phyloP scores from a whole-genome alignment of 2,329 filamentous ascomycete species.

The Zalaria obscura region DNA sequence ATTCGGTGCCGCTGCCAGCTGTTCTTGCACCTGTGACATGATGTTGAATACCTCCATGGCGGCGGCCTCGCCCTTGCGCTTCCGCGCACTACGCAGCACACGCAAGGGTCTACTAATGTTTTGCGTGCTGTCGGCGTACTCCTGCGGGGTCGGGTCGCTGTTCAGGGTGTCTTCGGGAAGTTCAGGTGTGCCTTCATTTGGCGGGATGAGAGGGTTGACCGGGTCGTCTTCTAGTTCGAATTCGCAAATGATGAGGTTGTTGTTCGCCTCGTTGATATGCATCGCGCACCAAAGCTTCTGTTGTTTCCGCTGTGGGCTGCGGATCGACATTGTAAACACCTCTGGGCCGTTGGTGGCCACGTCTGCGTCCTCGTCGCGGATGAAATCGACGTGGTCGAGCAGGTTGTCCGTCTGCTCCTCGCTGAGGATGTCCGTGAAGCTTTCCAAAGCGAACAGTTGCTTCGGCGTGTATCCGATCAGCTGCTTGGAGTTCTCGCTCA shows the following conservation, averaged over 20 bases:
- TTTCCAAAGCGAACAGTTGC: slow-evolving; percentile 59
- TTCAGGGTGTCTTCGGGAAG: slow-evolving; percentile 60
- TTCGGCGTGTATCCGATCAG: slow-evolving; percentile 66
- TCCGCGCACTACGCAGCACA: slow-evolving; percentile 59
- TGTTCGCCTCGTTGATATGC: slow-evolving; percentile 55
- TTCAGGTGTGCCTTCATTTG: slow-evolving; percentile 42
- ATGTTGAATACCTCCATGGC: slow-evolving; percentile 87
- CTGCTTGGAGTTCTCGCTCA: slow-evolving; percentile 65
- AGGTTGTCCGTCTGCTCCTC: slow-evolving; percentile 76
- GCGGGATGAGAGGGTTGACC: slow-evolving; percentile 51
- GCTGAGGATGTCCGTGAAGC: slow-evolving; percentile 69
- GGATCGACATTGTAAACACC: slow-evolving; percentile 67
- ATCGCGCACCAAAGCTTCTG: slow-evolving; percentile 79
- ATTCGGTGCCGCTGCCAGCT: slow-evolving; percentile 57
- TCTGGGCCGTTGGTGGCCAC: slow-evolving; percentile 65
- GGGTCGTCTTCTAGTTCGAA: slow-evolving; percentile 74
- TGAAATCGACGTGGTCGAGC: slow-evolving; percentile 76
- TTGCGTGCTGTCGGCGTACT: slow-evolving; percentile 62
- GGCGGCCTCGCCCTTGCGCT: slow-evolving; percentile 61
- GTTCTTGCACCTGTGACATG: slow-evolving; percentile 82
- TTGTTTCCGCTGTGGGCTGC: slow-evolving; percentile 38
- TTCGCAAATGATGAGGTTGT: slow-evolving; percentile 68
- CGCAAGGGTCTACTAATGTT: slow-evolving; percentile 64
- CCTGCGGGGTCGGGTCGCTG: slow-evolving; percentile 57
- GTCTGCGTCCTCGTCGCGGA: slow-evolving; percentile 68